These are phyloP conservation scores for Penicillium argentinense DNA, from an alignment of 495 filamentous ascomycete genomes.

Conservation along the genomic window DNA sequence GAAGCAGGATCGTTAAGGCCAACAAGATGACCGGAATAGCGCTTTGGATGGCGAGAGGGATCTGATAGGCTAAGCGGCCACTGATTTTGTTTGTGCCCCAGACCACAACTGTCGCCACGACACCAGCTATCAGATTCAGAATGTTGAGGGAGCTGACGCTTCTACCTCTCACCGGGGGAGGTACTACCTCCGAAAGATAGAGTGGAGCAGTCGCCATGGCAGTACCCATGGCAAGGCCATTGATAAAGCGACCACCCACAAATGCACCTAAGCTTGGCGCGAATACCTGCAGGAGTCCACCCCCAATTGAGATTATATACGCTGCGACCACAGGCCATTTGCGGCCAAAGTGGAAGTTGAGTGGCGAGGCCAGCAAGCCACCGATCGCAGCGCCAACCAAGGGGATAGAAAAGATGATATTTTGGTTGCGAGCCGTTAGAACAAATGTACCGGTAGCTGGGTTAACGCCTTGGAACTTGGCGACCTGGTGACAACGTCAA, in stretches of 20 bases:
- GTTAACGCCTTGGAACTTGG: constrained; percentile 35
- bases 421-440: constrained; percentile 39
- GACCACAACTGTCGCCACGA: constrained; percentile 36
- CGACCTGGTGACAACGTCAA: constrained; percentile 21
- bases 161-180: constrained; percentile 36
- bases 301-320: constrained; percentile 36
- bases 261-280: constrained; percentile 36
- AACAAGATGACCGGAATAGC: constrained; percentile 31
- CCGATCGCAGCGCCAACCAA: constrained; percentile 36
- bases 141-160: constrained; percentile 40
- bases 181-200: constrained; percentile 40
- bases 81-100: constrained; percentile 26
- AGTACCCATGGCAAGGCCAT: constrained; percentile 33
- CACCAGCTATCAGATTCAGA: constrained; percentile 33
- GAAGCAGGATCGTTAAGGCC: constrained; percentile 38
- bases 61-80: constrained; percentile 27
- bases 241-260: constrained; percentile 34
- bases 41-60: constrained; percentile 37
- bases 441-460: constrained; percentile 22
- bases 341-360: constrained; percentile 36
- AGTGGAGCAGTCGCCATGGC: constrained; percentile 37
- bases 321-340: constrained; percentile 36
- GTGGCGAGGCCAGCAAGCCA: constrained; percentile 31
- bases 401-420: constrained; percentile 36
- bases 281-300: constrained; percentile 38